Conservation (phyloP, 441 rosid genomes). For the Syzygium malaccense region DNA sequence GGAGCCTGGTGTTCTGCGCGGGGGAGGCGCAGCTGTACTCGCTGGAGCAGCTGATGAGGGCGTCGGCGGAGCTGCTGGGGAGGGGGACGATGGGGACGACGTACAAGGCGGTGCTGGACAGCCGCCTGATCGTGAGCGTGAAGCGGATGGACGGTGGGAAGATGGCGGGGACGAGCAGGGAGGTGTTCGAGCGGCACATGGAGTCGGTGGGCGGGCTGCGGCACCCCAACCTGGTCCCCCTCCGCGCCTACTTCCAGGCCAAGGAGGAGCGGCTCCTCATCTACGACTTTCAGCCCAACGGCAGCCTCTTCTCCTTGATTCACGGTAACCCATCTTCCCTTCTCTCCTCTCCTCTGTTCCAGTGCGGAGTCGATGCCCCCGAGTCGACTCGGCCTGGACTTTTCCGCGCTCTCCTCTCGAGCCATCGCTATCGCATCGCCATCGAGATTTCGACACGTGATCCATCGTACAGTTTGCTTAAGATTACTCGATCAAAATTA, state of each 20-base stretch:
- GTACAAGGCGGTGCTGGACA: slow-evolving; percentile 3
- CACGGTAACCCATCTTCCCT: slow-evolving; percentile 37
- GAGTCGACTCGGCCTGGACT: not conserved
- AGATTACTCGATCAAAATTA: not conserved
- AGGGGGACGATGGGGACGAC: not conserved
- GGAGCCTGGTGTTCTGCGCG: not conserved
- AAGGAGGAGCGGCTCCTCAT: slow-evolving; percentile 72
- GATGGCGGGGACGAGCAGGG: slow-evolving; percentile 41
- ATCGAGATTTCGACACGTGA: not conserved
- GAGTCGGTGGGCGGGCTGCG: slow-evolving; percentile 71
- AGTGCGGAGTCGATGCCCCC: not conserved
- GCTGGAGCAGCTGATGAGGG: not conserved
- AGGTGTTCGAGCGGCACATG: slow-evolving; percentile 70
- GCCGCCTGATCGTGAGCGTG: not conserved
- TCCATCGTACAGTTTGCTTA: not conserved
- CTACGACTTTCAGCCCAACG: slow-evolving; percentile 84
- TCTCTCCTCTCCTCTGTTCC: not conserved
- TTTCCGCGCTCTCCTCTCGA: not conserved
- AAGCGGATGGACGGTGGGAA: slow-evolving; percentile 4
- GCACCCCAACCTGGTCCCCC: slow-evolving; percentile 82
- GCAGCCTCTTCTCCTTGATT: slow-evolving; percentile 74
- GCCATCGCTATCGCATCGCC: not conserved
- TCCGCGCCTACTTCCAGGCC: slow-evolving; percentile 70
- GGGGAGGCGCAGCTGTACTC: not conserved
- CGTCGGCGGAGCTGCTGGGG: not conserved